Percentiles rank a stretch among this genome's conserved stretches.
phyloP scores from a whole-genome alignment of 2,329 filamentous ascomycete genomes.

The Aschersonia sp. region DNA sequence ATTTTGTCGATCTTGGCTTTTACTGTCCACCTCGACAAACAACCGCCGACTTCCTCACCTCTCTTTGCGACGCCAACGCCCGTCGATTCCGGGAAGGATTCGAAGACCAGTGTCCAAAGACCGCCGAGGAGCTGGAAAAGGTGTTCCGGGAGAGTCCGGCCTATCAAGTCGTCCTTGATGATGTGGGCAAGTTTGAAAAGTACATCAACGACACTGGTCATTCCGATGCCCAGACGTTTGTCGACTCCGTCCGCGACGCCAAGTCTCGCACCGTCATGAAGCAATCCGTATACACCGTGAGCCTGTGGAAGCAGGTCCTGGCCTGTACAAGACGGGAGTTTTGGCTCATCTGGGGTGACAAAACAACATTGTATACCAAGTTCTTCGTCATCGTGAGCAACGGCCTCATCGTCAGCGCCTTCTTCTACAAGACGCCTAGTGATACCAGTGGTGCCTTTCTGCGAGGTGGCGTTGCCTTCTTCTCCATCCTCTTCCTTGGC shows the following conservation, averaged over 20 bases:
- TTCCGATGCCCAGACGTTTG: slow-evolving; percentile 52
- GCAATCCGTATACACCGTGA: slow-evolving; percentile 50
- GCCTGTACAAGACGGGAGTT: slow-evolving; percentile 59
- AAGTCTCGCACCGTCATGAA: slow-evolving; percentile 30
- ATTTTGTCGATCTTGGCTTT: slow-evolving; percentile 39
- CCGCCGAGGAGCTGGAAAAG: slow-evolving; percentile 23
- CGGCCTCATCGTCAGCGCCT: slow-evolving; percentile 57
- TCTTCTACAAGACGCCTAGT: slow-evolving; percentile 55
- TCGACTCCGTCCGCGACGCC: slow-evolving; percentile 45
- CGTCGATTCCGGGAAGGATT: slow-evolving; percentile 1
- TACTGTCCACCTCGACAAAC: slow-evolving; percentile 46
- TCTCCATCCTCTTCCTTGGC: slow-evolving; percentile 35
- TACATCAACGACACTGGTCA: slow-evolving; percentile 54
- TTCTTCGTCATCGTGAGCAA: slow-evolving; percentile 66
- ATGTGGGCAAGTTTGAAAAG: slow-evolving; percentile 53
- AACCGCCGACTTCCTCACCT: slow-evolving; percentile 46
- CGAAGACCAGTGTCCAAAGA: slow-evolving; percentile 31
- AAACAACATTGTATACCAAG: slow-evolving; percentile 61
- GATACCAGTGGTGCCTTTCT: slow-evolving; percentile 50
- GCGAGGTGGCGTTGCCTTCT: slow-evolving; percentile 33
- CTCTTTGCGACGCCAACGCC: slow-evolving; percentile 15
- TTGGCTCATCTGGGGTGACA: slow-evolving; percentile 65
- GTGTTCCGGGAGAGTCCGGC: slow-evolving; percentile 24
- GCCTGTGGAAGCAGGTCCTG: slow-evolving; percentile 55
- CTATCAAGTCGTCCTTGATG: slow-evolving; percentile 28